Conservation (phyloP, 1,284 basidiomycete species). For the Moesziomyces parantarcticus region DNA sequence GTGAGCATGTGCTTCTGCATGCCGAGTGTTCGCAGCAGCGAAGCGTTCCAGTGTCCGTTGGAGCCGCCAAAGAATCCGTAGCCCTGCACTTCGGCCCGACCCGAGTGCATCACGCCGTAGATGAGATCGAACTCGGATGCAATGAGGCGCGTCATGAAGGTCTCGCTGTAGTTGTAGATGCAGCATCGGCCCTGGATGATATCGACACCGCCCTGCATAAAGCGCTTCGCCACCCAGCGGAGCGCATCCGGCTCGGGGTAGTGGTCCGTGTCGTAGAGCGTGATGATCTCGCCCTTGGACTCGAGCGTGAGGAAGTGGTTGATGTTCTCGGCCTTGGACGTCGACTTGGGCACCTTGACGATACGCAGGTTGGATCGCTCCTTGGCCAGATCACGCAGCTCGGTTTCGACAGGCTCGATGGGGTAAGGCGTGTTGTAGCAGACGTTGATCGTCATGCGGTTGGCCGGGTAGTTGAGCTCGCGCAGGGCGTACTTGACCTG, state of each 20-base stretch:
- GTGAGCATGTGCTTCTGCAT: conserved; percentile 62
- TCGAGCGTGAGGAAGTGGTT: conserved; percentile 58
- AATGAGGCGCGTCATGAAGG: conserved; percentile 50
- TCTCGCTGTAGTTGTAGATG: conserved; percentile 58
- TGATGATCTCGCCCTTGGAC: conserved; percentile 53
- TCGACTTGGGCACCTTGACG: conserved; percentile 57
- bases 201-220: conserved; percentile 59
- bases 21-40: conserved; percentile 51
- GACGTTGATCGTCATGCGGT: conserved; percentile 56
- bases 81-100: conserved; percentile 55
- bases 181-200: conserved; percentile 62
- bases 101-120: conserved; percentile 60
- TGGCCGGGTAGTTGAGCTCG: conserved; percentile 54
- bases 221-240: conserved; percentile 56
- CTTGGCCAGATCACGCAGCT: conserved; percentile 40
- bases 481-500: conserved; percentile 57
- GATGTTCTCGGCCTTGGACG: conserved; percentile 60
- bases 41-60: conserved; percentile 64
- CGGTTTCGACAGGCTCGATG: conserved; percentile 53
- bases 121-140: conserved; percentile 61
- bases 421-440: conserved; percentile 61
- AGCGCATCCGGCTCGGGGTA: conserved; percentile 56
- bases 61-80: conserved; percentile 62
- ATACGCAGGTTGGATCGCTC: conserved; percentile 49
- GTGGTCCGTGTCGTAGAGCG: conserved; percentile 61